phyloP scores from a whole-genome alignment of 1,139 yeast genomes.

The Hansenula lynferdii region DNA sequence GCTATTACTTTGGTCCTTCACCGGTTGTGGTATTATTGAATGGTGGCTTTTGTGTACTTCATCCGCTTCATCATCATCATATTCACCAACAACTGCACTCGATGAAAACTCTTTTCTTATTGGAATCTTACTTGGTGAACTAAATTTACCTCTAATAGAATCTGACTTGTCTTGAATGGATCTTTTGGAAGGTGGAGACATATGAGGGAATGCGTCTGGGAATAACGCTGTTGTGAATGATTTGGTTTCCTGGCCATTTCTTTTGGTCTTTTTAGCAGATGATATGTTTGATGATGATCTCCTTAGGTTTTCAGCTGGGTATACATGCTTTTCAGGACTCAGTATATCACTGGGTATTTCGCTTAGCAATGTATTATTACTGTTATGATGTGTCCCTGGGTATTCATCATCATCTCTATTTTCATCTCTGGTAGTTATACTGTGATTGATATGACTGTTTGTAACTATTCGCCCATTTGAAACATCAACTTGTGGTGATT shows the following conservation, averaged over 20 bases:
- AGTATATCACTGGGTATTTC: conserved; percentile 19
- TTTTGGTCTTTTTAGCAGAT: neutral
- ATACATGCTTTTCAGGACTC: conserved; percentile 22
- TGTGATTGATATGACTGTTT: neutral
- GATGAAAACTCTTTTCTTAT: too few species aligned
- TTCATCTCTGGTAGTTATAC: conserved; percentile 1
- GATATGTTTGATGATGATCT: conserved; percentile 1
- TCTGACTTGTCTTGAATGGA: too few species aligned
- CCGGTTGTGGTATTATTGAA: too few species aligned
- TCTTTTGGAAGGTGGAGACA: conserved; percentile 1
- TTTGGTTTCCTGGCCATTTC: neutral
- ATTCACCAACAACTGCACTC: neutral
- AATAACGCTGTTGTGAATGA: neutral
- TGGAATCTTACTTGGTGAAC: neutral
- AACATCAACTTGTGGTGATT: neutral
- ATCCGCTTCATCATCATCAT: neutral
- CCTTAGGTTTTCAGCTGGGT: conserved; percentile 13
- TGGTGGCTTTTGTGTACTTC: too few species aligned
- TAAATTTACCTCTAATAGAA: too few species aligned
- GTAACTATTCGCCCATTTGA: conserved; percentile 3
- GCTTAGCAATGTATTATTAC: conserved; percentile 16
- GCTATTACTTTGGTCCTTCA: too few species aligned
- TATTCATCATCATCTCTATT: conserved; percentile 4
- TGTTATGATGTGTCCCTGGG: neutral
- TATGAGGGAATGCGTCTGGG: conserved; percentile 2